Evolutionary conservation across 202 grass and related monocot genomes (phyloP).

Genomic region (Bolboschoenoplectus hybrid): DNA sequence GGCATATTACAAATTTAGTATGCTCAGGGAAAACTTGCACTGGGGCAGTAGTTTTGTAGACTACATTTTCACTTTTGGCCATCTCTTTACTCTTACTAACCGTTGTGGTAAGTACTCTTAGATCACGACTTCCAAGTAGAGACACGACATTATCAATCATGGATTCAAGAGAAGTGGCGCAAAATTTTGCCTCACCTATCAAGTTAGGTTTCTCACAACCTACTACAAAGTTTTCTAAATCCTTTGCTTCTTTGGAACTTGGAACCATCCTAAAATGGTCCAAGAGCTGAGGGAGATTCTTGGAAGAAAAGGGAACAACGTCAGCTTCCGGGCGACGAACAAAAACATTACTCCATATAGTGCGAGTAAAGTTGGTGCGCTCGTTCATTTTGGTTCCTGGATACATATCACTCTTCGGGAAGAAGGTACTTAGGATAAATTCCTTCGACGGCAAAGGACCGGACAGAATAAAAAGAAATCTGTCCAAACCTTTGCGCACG

Average conservation of each 20-base stretch:
- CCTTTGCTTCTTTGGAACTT: background rate
- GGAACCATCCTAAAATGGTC: slow-evolving; percentile 30
- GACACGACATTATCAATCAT: slow-evolving; percentile 43
- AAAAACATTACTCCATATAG: slow-evolving; percentile 22
- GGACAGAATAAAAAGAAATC: background rate
- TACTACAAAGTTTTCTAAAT: slow-evolving; percentile 37
- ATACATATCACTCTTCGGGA: background rate
- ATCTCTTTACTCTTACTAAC: background rate
- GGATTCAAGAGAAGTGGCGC: slow-evolving; percentile 56
- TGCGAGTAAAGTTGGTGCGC: background rate
- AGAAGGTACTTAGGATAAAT: background rate
- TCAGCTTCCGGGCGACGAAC: slow-evolving; percentile 44
- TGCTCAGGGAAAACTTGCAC: slow-evolving; percentile 27
- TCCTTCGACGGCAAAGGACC: background rate
- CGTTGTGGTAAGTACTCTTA: slow-evolving; percentile 35
- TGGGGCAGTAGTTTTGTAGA: slow-evolving; percentile 36
- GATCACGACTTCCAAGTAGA: slow-evolving; percentile 44
- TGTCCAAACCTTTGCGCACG: background rate
- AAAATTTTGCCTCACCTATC: slow-evolving; percentile 47
- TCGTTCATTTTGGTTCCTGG: background rate
- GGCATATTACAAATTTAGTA: slow-evolving; percentile 50
- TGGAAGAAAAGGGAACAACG: slow-evolving; percentile 46
- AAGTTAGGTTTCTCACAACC: slow-evolving; percentile 39
- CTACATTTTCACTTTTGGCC: slow-evolving; percentile 35
- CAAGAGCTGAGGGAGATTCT: slow-evolving; percentile 36